Evolutionary conservation across 495 filamentous ascomycete species (phyloP).

Genomic region (Trichoderma parareesei): DNA sequence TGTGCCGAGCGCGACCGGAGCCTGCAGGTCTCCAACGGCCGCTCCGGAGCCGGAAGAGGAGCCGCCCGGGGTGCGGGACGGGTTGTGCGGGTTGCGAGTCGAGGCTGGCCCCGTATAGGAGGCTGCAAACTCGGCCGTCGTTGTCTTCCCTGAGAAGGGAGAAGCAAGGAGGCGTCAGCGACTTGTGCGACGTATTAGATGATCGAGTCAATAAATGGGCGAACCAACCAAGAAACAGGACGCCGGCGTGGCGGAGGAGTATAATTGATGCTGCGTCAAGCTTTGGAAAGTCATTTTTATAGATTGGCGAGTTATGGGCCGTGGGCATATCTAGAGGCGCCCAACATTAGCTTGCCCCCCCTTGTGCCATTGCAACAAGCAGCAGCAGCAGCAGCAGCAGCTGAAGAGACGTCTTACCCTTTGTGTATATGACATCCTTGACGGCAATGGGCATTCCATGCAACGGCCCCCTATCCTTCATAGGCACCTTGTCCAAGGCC

Average conservation of each 20-base stretch:
- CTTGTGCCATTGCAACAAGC: too few species aligned
- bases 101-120: slow-evolving; percentile 23
- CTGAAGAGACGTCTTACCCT: slow-evolving; percentile 24
- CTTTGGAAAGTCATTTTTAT: slow-evolving; percentile 26
- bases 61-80: slow-evolving; percentile 42
- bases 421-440: slow-evolving; percentile 53
- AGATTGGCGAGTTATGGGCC: slow-evolving; percentile 41
- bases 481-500: slow-evolving; percentile 40
- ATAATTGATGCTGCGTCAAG: slow-evolving; percentile 37
- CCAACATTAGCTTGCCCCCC: background rate
- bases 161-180: too few species aligned
- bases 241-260: slow-evolving; percentile 37
- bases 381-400: background rate
- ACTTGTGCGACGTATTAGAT: too few species aligned
- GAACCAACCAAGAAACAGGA: slow-evolving; percentile 39
- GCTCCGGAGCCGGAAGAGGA: slow-evolving; percentile 47
- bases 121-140: slow-evolving; percentile 45
- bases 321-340: slow-evolving; percentile 41
- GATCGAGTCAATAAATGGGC: too few species aligned
- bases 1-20: slow-evolving; percentile 38
- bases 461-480: slow-evolving; percentile 39
- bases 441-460: slow-evolving; percentile 48
- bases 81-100: slow-evolving; percentile 41
- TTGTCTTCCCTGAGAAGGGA: slow-evolving; percentile 28
- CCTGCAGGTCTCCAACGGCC: slow-evolving; percentile 43